phyloP scores from a whole-genome alignment of 179 eudicot genomes.

The Gypsophila paniculata region DNA sequence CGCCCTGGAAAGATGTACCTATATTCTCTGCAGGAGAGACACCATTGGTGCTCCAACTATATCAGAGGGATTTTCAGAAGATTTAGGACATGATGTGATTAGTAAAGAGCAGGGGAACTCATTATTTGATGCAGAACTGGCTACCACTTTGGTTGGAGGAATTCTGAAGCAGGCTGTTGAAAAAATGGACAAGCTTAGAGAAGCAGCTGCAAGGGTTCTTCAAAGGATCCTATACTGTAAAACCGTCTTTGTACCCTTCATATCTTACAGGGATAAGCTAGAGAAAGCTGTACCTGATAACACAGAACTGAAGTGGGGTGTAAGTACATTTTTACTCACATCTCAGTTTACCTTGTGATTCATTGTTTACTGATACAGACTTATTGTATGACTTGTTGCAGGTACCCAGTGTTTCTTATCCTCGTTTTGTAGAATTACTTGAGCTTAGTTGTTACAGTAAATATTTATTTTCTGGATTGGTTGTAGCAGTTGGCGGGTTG shows the following conservation, averaged over 20 bases:
- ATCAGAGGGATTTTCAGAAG: constrained; percentile 23
- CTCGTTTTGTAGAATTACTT: constrained; percentile 68
- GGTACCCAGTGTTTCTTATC: constrained; percentile 79
- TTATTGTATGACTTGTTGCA: constrained; percentile 36
- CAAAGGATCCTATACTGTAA: constrained; percentile 63
- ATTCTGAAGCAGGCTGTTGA: constrained; percentile 86
- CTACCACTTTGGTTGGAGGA: constrained; percentile 62
- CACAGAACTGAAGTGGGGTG: constrained; percentile 67
- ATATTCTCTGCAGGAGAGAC: constrained; percentile 64
- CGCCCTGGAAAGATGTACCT: constrained; percentile 88
- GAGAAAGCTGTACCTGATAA: constrained; percentile 53
- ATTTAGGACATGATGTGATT: constrained; percentile 26
- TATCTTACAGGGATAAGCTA: constrained; percentile 64
- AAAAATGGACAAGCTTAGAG: constrained; percentile 92
- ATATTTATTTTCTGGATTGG: constrained; percentile 68
- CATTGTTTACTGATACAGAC: constrained; percentile 12
- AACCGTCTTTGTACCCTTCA: constrained; percentile 49
- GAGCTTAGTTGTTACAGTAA: constrained; percentile 71
- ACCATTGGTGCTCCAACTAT: constrained; percentile 25
- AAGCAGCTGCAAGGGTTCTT: constrained; percentile 81
- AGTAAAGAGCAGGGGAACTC: constrained; percentile 22
- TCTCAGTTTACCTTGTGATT: neutral
- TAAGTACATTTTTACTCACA: constrained; percentile 31
- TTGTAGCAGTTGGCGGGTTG: constrained; percentile 83
- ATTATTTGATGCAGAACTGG: constrained; percentile 63